Evolutionary conservation across 768 basidiomycete genomes (phyloP).

Genomic region (Strobilomyces confusus): DNA sequence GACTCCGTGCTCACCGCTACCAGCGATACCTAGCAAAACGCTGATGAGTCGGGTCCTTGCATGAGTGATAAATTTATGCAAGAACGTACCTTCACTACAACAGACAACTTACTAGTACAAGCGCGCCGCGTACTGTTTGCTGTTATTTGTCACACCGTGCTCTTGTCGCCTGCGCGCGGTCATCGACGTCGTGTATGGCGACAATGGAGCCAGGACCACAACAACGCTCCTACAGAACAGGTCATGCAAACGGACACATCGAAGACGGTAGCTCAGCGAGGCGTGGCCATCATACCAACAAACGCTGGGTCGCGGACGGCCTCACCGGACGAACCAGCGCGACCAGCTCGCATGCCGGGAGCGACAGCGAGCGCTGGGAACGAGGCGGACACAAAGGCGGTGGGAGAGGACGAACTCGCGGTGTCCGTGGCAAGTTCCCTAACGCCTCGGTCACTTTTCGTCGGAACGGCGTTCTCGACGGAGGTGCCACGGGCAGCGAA

Average conservation of each 20-base stretch:
- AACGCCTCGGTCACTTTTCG: slow-evolving; percentile 39
- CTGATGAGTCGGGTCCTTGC: too few species aligned
- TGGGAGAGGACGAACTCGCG: slow-evolving; percentile 41
- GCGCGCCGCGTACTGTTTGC: too few species aligned
- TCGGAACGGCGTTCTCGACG: slow-evolving; percentile 24
- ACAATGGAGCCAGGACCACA: slow-evolving; percentile 27
- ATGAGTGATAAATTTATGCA: too few species aligned
- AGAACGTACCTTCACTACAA: too few species aligned
- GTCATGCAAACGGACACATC: slow-evolving; percentile 19
- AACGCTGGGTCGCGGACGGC: slow-evolving; percentile 53
- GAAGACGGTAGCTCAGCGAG: slow-evolving; percentile 22
- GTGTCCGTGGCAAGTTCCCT: slow-evolving; percentile 36
- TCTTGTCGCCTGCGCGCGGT: background rate
- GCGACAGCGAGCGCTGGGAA: slow-evolving; percentile 58
- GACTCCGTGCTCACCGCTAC: too few species aligned
- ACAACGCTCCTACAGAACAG: slow-evolving; percentile 19
- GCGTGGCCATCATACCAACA: slow-evolving; percentile 46
- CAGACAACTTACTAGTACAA: too few species aligned
- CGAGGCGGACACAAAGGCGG: slow-evolving; percentile 55
- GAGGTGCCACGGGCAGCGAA: slow-evolving; percentile 31
- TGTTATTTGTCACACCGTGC: background rate
- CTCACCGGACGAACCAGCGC: slow-evolving; percentile 31
- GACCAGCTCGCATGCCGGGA: slow-evolving; percentile 34
- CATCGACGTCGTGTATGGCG: slow-evolving; percentile 11
- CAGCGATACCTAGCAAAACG: too few species aligned